Conservation (phyloP, 164 flowering plant genomes). For the Houttuynia cordata region DNA sequence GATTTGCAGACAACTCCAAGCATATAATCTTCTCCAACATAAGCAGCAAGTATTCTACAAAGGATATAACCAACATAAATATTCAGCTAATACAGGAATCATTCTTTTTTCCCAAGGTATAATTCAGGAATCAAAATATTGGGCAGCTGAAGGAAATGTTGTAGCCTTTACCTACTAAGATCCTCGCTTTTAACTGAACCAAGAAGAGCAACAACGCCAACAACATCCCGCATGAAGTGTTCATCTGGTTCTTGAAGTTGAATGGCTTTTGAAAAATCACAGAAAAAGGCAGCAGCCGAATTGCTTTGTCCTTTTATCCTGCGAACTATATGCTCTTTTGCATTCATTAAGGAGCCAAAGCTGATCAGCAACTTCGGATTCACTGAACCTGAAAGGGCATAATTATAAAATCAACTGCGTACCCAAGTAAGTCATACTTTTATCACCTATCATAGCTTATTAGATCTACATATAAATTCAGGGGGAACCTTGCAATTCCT, state of each 20-base stretch:
- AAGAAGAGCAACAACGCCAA: slow-evolving; percentile 69
- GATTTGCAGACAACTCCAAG: slow-evolving; percentile 53
- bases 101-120: too few relatives aligned
- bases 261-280: slow-evolving; percentile 12
- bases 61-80: background rate
- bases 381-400: slow-evolving; percentile 17
- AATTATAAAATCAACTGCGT: background rate
- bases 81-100: background rate
- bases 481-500: slow-evolving; percentile 24
- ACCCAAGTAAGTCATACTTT: background rate
- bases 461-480: background rate
- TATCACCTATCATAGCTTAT: background rate
- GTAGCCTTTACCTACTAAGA: slow-evolving; percentile 12
- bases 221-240: slow-evolving; percentile 19
- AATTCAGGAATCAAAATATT: background rate
- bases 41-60: slow-evolving; percentile 51
- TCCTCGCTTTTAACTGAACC: slow-evolving; percentile 26
- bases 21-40: slow-evolving; percentile 59
- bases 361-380: slow-evolving; percentile 6
- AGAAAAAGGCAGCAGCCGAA: slow-evolving; percentile 38
- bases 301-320: slow-evolving; percentile 22
- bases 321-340: slow-evolving; percentile 24
- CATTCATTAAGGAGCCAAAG: slow-evolving; percentile 8
- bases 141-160: background rate
- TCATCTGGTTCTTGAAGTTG: slow-evolving; percentile 6